Evolutionary conservation across 1,284 basidiomycete genomes (phyloP), one percentile per base, ranked within the genome.

Genomic region (Xerocomus minutiporus): DNA sequence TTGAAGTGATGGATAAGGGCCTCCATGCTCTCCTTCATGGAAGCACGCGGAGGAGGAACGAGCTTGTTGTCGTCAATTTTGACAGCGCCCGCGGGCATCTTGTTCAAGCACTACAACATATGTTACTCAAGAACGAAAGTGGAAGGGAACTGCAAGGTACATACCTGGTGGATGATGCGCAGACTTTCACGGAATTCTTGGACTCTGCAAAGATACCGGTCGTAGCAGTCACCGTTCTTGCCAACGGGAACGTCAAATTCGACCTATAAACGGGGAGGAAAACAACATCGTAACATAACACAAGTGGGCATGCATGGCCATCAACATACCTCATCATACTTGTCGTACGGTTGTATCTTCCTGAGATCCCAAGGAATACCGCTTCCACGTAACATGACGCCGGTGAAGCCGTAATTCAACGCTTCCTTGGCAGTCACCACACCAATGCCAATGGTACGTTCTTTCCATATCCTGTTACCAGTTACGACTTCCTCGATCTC

Each of bases 1-100:
- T 98, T 98, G 79, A 99, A 99, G 78, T 99, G 96, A 73, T 98
- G 95, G 64, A 98, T 97, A 59, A 97, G 81, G 12, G 89, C 86
- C 75, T 97, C 93, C 95, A 98, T 98, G 72, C 86, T 92, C 78
- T 99, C 96, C 77, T 99, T 99, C 97, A 99, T 99, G 48, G 86
- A 87, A 2, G 96, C 94, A 57, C 96, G 85, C 17, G 97, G 94
- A 39, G 96, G 97, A n/a, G 96, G 93, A 1, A 91, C 88, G 57
- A 98, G 86, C 76, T 98, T 99, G 78, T 97, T 89, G 75, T 98
- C 96, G 68, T 99, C 96, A 31, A 97, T 85, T 76, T 96, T 98
- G 77, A 94, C 74, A 44, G 85, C 93, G 45, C 96, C 96, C 5
- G 86, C 79, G 3, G 96, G 92, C 78, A 99, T 99, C 78, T 98